Conservation (phyloP, 1,139 yeast species). For the Blastobotrys proliferans region DNA sequence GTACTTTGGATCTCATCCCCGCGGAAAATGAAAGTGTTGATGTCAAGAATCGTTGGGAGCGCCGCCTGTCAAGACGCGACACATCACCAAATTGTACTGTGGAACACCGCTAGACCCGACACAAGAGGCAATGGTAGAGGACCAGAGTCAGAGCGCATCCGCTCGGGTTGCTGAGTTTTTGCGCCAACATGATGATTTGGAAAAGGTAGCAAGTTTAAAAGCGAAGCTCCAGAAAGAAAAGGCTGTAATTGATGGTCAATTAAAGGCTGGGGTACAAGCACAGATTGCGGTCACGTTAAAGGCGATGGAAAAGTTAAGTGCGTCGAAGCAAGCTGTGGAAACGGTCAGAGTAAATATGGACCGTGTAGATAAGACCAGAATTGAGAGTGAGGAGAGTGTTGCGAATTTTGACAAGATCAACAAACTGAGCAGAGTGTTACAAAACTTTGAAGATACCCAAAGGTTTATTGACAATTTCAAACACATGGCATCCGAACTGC, state of each 20-base stretch:
- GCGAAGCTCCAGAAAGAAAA: constrained; percentile 67
- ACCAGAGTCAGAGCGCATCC: constrained; percentile 17
- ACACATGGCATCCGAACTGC: constrained; percentile 50
- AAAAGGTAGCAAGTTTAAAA: constrained; percentile 49
- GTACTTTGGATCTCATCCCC: constrained; percentile 28
- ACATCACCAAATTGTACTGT: too few relatives aligned
- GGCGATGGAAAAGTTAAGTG: constrained; percentile 33
- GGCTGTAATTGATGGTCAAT: constrained; percentile 65
- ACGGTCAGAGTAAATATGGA: constrained; percentile 31
- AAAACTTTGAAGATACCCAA: constrained; percentile 67
- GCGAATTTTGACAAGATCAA: constrained; percentile 57
- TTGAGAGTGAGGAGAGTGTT: constrained; percentile 34
- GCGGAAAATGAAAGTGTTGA: neutral
- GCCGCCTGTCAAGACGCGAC: neutral
- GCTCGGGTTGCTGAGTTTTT: constrained; percentile 30
- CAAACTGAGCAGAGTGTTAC: constrained; percentile 60
- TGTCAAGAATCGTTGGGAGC: neutral
- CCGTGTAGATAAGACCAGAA: constrained; percentile 28
- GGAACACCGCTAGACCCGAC: constrained; percentile 1
- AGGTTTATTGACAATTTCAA: constrained; percentile 61
- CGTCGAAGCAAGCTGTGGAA: constrained; percentile 30
- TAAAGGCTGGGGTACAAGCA: constrained; percentile 57
- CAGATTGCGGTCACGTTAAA: constrained; percentile 53
- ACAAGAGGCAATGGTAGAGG: constrained; percentile 5
- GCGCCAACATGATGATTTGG: constrained; percentile 41